These are phyloP conservation scores for Rubus idaeus DNA, from an alignment of 306 rosid species.

Conservation along the genomic window DNA sequence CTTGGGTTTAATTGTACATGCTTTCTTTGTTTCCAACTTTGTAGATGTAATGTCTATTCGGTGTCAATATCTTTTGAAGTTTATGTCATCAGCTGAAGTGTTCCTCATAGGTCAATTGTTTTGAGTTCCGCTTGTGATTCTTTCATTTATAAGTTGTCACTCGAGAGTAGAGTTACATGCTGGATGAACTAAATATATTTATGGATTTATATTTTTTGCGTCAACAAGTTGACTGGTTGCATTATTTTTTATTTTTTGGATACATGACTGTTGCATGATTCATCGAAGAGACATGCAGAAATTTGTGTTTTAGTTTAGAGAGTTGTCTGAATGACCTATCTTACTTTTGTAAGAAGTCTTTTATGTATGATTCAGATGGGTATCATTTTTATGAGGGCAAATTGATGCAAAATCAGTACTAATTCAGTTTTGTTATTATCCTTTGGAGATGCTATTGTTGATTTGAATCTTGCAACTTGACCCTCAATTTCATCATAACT, in stretches of 20 bases:
- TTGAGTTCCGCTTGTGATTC: neutral
- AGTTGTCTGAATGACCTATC: neutral
- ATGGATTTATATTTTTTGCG: neutral
- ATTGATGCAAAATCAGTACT: neutral
- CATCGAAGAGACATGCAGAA: neutral
- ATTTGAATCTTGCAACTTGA: neutral
- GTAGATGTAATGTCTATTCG: neutral
- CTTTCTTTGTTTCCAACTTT: conserved; percentile 1
- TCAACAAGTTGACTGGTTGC: neutral
- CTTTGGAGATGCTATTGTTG: neutral
- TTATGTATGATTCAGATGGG: too few relatives aligned
- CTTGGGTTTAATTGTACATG: conserved; percentile 3
- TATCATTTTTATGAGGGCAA: neutral
- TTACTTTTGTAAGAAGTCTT: too few relatives aligned
- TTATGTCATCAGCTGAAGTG: conserved; percentile 6
- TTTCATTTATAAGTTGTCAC: neutral
- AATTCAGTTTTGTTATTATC: conserved; percentile 1
- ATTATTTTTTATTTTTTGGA: neutral
- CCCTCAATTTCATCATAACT: conserved; percentile 2
- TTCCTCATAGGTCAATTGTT: neutral
- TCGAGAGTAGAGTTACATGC: neutral
- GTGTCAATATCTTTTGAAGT: neutral
- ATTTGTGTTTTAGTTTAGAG: neutral
- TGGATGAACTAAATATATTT: neutral
- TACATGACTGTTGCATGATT: neutral